Conservation (phyloP, 2,329 filamentous ascomycete genomes). For the Lithohypha guttulata region DNA sequence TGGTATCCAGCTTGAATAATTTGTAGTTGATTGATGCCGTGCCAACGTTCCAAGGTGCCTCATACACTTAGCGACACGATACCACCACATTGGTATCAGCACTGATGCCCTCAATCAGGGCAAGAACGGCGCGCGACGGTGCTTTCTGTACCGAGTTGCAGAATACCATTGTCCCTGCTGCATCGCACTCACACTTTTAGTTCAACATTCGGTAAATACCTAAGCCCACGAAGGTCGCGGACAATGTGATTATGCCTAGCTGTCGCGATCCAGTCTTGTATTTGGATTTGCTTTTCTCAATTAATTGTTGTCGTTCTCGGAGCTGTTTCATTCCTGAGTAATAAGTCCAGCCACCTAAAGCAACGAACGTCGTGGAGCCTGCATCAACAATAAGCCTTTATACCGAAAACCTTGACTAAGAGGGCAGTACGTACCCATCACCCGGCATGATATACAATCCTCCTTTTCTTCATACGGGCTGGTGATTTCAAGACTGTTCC, state of each 20-base stretch:
- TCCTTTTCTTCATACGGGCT: conserved; percentile 28
- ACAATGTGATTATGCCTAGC: conserved; percentile 56
- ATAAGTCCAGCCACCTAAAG: conserved; percentile 68
- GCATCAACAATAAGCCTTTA: conserved; percentile 9
- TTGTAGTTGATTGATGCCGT: too few species aligned
- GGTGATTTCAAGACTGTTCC: conserved; percentile 4
- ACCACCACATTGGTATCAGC: too few species aligned
- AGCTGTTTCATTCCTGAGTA: conserved; percentile 63
- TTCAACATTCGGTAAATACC: conserved; percentile 58
- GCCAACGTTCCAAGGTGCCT: too few species aligned
- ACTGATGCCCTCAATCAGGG: too few species aligned
- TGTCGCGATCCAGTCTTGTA: conserved; percentile 63
- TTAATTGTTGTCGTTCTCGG: conserved; percentile 48
- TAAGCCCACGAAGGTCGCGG: conserved; percentile 56
- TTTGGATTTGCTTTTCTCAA: conserved; percentile 57
- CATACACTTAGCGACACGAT: too few species aligned
- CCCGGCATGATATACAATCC: conserved; percentile 60
- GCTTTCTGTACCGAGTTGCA: too few species aligned
- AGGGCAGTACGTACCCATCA: conserved; percentile 50
- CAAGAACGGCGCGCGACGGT: neutral
- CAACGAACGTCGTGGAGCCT: conserved; percentile 67
- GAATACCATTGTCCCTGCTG: too few species aligned
- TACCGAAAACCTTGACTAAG: conserved; percentile 2
- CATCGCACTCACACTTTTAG: conserved; percentile 22
- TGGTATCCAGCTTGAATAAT: too few species aligned